Conservation (phyloP, 2,329 filamentous ascomycete genomes). For the Gaeumannomyces sp. region DNA sequence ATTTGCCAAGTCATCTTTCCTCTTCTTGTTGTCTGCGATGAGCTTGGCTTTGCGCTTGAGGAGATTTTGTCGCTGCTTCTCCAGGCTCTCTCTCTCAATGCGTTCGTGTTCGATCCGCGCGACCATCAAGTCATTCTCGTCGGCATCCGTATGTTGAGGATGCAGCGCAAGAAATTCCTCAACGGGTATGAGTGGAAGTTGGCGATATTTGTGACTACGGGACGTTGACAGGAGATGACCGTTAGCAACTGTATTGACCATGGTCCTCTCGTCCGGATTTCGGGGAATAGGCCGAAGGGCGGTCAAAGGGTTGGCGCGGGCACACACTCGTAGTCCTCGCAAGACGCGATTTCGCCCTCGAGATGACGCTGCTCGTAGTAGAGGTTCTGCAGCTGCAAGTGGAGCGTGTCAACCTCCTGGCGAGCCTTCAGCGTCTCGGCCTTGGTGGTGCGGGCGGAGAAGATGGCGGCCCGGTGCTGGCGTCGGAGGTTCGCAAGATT, state of each 20-base stretch:
- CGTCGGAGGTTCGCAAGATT: conserved; percentile 75
- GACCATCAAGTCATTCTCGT: conserved; percentile 79
- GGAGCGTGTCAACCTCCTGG: conserved; percentile 84
- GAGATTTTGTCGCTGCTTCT: conserved; percentile 74
- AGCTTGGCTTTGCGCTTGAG: conserved; percentile 60
- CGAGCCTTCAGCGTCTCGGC: conserved; percentile 77
- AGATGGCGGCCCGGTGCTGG: conserved; percentile 73
- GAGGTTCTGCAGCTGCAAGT: conserved; percentile 89
- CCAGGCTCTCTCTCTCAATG: conserved; percentile 73
- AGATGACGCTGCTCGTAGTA: conserved; percentile 94
- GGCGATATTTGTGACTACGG: conserved; percentile 74
- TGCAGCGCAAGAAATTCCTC: conserved; percentile 74
- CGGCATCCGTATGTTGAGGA: conserved; percentile 65
- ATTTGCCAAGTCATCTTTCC: conserved; percentile 87
- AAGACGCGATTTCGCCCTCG: conserved; percentile 81
- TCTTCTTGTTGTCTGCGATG: conserved; percentile 73
- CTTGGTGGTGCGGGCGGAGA: conserved; percentile 81
- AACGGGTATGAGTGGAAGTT: conserved; percentile 75
- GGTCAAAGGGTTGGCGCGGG: background rate
- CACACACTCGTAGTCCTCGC: conserved; percentile 83
- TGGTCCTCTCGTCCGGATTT: too few relatives aligned
- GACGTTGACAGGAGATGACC: background rate
- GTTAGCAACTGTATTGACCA: background rate
- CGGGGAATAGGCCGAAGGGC: too few relatives aligned
- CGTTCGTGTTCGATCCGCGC: conserved; percentile 89